Evolutionary conservation across 1,139 yeast genomes (phyloP), one percentile per base, ranked within the genome.

Genomic region (Kodamaea ohmeri): DNA sequence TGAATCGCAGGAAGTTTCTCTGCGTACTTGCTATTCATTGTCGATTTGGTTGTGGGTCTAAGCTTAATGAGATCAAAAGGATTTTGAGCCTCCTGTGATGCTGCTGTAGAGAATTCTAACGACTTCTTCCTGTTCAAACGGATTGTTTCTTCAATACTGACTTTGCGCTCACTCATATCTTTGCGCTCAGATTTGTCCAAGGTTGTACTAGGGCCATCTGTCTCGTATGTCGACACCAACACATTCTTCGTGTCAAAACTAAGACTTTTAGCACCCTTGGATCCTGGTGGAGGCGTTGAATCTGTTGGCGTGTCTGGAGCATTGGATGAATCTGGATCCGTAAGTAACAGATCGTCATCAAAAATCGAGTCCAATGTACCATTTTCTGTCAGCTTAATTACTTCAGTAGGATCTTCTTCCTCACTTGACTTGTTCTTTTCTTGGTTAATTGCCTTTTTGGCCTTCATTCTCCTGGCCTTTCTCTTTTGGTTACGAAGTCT

Each of bases 1-100:
- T 48, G 56, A 20, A 67, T 55, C 37, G 56, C 63, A 1, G 72
- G 67, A 25, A 68, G 51, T 31, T 58, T 56, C 40, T 62, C 67
- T 2, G 61, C 45, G 37, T 56, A 60, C 37, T 56, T 58, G 33
- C 58, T 58, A 36, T 59, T 64, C 32, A 58, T 44, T 37, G 57
- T 58, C 11, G 58, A 48, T 14, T 55, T 54, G 36, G 55, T 61
- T n/a, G 63, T 57, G 7, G 67, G 50, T 42, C 65, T 56, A 20
- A 66, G 55, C 34, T 56, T 61, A 27, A 65, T 46, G 34, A 38
- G 41, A 27, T 55, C 62, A 42, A 63, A 64, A 15, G 67, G 65
- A 29, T 49, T 56, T 6, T 37, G 35, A 12, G 42, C 22, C 22
- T 42, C 39, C 11, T 45, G 46, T 13, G 43, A 30, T 19, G 19